Conservation (phyloP, 345 rosid genomes). For the Gossypium arboreum region DNA sequence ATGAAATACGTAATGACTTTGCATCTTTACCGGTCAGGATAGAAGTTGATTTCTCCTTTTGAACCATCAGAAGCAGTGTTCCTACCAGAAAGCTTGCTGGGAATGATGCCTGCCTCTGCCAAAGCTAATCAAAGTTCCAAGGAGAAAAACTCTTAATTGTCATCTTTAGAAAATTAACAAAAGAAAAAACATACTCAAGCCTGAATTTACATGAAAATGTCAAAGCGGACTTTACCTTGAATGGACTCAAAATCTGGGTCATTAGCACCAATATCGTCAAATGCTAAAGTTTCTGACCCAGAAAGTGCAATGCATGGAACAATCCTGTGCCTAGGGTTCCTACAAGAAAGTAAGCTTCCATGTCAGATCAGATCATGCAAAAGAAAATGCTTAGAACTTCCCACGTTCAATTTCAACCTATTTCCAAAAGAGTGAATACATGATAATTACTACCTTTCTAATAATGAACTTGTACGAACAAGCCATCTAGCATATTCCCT, state of each 20-base stretch:
- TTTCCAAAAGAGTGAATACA: neutral
- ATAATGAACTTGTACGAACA: slow-evolving; percentile 46
- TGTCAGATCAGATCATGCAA: slow-evolving; percentile 15
- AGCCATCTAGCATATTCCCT: slow-evolving; percentile 89
- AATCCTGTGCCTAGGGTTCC: slow-evolving; percentile 69
- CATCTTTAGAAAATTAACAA: neutral
- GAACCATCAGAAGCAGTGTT: slow-evolving; percentile 27
- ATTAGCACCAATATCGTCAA: slow-evolving; percentile 55
- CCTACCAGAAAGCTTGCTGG: slow-evolving; percentile 47
- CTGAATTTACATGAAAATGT: slow-evolving; percentile 6
- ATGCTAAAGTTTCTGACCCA: slow-evolving; percentile 57
- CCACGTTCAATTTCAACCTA: neutral
- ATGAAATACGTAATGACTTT: neutral
- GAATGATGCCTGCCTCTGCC: slow-evolving; percentile 76
- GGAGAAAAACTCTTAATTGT: slow-evolving; percentile 7
- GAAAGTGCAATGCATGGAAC: slow-evolving; percentile 54
- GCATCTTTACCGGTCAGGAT: slow-evolving; percentile 56
- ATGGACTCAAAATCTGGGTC: slow-evolving; percentile 64
- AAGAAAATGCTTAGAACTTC: slow-evolving; percentile 4
- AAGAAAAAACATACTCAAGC: neutral
- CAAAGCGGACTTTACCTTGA: slow-evolving; percentile 46
- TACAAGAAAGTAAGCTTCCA: slow-evolving; percentile 23
- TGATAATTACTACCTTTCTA: slow-evolving; percentile 59
- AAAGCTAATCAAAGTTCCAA: slow-evolving; percentile 40
- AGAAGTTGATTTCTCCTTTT: slow-evolving; percentile 33